Percentiles rank a stretch among this genome's conserved stretches.
phyloP scores from a whole-genome alignment of 1,284 basidiomycete genomes.

The Sphaerobolus stellatus region DNA sequence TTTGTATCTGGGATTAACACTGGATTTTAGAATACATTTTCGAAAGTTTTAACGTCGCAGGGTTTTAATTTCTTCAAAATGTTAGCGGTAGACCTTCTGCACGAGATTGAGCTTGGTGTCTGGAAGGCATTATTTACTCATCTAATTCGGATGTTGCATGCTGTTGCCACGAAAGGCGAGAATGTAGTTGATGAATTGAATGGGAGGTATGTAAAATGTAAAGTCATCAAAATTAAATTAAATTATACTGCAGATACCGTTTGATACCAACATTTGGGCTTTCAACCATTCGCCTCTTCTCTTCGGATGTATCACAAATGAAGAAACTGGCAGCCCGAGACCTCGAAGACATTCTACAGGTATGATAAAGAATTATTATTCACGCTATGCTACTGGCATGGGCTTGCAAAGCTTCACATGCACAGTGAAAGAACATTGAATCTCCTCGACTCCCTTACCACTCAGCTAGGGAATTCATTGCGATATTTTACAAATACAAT shows the following conservation, averaged over 20 bases:
- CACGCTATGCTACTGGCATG: constrained; percentile 26
- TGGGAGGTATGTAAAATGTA: constrained; percentile 15
- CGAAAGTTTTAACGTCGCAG: constrained; percentile 4
- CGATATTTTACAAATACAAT: constrained; percentile 18
- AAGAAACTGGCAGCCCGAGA: constrained; percentile 28
- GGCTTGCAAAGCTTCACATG: constrained; percentile 29
- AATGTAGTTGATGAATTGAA: constrained; percentile 22
- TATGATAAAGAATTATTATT: constrained; percentile 24
- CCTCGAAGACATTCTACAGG: constrained; percentile 30
- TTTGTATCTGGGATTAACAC: not conserved
- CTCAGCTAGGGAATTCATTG: constrained; percentile 15
- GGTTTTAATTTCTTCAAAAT: constrained; percentile 22
- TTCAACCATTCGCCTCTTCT: constrained; percentile 24
- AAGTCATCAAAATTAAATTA: not conserved
- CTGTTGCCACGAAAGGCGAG: constrained; percentile 8
- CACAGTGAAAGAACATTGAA: constrained; percentile 27
- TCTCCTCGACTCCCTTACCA: constrained; percentile 18
- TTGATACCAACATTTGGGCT: constrained; percentile 23
- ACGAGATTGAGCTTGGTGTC: constrained; percentile 30
- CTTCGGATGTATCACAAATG: constrained; percentile 24
- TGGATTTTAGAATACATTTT: constrained; percentile 36
- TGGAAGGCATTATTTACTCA: constrained; percentile 28
- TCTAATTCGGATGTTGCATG: constrained; percentile 25
- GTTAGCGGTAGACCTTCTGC: constrained; percentile 26
- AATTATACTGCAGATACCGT: constrained; percentile 19